phyloP scores from a whole-genome alignment of 352 stramenopile genomes.

The Pseudoperonospora humuli region DNA sequence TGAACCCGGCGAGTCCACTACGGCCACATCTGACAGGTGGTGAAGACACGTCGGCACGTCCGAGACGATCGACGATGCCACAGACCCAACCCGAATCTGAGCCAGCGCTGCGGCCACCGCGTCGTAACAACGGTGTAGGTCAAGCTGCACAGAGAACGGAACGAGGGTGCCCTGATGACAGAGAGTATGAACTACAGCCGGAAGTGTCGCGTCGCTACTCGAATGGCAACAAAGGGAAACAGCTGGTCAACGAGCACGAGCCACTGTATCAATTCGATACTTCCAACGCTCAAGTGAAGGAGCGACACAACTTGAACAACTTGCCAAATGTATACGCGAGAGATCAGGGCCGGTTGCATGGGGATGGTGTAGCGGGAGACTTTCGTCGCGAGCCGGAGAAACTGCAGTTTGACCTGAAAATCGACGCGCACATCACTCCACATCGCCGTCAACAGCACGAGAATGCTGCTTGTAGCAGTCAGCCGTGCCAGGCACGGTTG shows the following conservation, averaged over 20 bases:
- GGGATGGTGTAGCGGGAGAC: slow-evolving; percentile 17
- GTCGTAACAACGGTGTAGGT: slow-evolving; percentile 27
- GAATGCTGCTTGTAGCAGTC: slow-evolving; percentile 1
- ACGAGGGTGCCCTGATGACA: slow-evolving; percentile 10
- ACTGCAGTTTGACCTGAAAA: slow-evolving; percentile 23
- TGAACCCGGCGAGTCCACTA: slow-evolving; percentile 16
- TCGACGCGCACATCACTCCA: slow-evolving; percentile 19
- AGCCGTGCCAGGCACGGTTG: slow-evolving; percentile 6
- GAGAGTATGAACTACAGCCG: slow-evolving; percentile 17
- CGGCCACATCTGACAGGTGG: slow-evolving; percentile 18
- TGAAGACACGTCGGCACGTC: slow-evolving; percentile 3
- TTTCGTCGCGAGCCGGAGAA: slow-evolving; percentile 19
- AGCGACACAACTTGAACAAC: slow-evolving; percentile 20
- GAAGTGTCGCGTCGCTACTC: slow-evolving; percentile 15
- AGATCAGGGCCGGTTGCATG: slow-evolving; percentile 6
- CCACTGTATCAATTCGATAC: slow-evolving; percentile 7
- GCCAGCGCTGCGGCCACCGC: slow-evolving; percentile 19
- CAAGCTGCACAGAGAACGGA: slow-evolving; percentile 10
- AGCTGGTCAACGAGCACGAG: slow-evolving; percentile 15
- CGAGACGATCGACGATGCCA: slow-evolving; percentile 10
- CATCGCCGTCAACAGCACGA: slow-evolving; percentile 11
- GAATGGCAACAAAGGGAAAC: slow-evolving; percentile 12
- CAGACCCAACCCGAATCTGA: slow-evolving; percentile 30
- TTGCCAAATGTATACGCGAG: slow-evolving; percentile 12
- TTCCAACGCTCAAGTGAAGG: slow-evolving; percentile 11